These are phyloP conservation scores for Penicillium freii DNA, from an alignment of 2,329 filamentous ascomycete genomes.

Conservation along the genomic window DNA sequence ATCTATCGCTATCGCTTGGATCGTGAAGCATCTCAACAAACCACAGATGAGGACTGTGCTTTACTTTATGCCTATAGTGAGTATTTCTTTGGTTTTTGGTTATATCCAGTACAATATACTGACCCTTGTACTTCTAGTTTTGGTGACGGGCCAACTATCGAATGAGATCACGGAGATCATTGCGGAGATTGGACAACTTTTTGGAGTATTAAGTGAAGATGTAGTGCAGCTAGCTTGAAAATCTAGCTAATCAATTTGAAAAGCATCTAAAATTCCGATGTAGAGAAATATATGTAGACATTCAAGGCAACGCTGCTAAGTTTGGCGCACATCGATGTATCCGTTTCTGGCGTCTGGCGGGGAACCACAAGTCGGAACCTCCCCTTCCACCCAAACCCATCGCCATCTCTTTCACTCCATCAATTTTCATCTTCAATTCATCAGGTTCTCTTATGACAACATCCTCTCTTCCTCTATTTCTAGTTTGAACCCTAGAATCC, in stretches of 20 bases:
- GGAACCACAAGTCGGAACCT: constrained; percentile 27
- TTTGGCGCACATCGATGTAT: constrained; percentile 12
- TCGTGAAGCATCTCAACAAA: constrained; percentile 50
- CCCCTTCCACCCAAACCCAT: constrained; percentile 29
- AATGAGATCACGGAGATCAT: constrained; percentile 56
- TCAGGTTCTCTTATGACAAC: constrained; percentile 14
- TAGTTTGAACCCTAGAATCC: constrained; percentile 17
- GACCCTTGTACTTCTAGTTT: constrained; percentile 41
- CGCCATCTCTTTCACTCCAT: constrained; percentile 24
- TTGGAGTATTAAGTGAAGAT: constrained; percentile 62
- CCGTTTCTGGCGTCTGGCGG: constrained; percentile 32
- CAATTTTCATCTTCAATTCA: constrained; percentile 27
- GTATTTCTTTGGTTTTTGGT: constrained; percentile 24
- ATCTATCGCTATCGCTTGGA: constrained; percentile 83
- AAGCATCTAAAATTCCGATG: not conserved
- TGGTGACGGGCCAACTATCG: constrained; percentile 61
- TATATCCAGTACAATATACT: not conserved
- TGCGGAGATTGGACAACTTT: constrained; percentile 57
- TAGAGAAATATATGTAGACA: not conserved
- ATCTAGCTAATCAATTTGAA: not conserved
- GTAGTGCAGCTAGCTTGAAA: constrained; percentile 55
- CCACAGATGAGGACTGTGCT: constrained; percentile 70
- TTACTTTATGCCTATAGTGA: constrained; percentile 85
- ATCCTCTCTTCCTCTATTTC: constrained; percentile 7
- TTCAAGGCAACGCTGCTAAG: constrained; percentile 31